Base-by-base conservation (phyloP, 2,329 filamentous ascomycete species). In the Seiridium cupressi region DNA sequence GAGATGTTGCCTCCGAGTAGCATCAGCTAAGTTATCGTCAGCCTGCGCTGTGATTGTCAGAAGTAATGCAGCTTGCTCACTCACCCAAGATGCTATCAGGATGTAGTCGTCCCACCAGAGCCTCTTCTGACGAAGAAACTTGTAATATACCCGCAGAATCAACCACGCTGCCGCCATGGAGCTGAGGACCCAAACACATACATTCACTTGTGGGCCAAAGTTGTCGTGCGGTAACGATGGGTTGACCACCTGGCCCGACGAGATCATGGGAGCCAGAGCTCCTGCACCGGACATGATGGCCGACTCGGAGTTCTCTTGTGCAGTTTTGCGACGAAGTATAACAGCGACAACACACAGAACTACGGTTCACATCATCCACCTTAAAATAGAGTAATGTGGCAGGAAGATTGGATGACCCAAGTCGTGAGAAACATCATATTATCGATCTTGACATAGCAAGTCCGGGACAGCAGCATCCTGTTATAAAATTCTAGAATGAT, bases 41-140 rank as follows among this genome's bases (percentile, higher is more conserved):
- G 10, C 35, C 6, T 42, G 4, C 5, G 13, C 36, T 10, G 18
- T 26, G 5, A 36, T 44, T 32, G 13, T 34, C 11, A 31, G 47
- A 26, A 49, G 5, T 34, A 10, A 18, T 11, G 5, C 13, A n/a
- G 31, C 31, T 46, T 44, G 31, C 9, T 32, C 4, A 57, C 60
- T 10, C 61, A 68, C 68, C 70, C 68, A 74, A 1, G 72, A 65
- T 1, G 55, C 60, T 8, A 69, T 59, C 31, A 74, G 65, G 32
- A 72, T 59, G 55, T 68, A 64, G 56, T 74, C 72, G 58, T 73
- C 72, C 68, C 69, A 70, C 70, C 71, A 72, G 6, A 74, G 38
- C 7, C 61, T 58, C 1, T 69, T 60, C 6, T 65, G 62, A 48
- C 67, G 66, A 3, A 61, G 42, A 26, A 65, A 31, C 54, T 73